Evolutionary conservation across 805 yeast genomes (phyloP), one percentile per base, ranked within the genome.

Genomic region (Candida odintsovae): DNA sequence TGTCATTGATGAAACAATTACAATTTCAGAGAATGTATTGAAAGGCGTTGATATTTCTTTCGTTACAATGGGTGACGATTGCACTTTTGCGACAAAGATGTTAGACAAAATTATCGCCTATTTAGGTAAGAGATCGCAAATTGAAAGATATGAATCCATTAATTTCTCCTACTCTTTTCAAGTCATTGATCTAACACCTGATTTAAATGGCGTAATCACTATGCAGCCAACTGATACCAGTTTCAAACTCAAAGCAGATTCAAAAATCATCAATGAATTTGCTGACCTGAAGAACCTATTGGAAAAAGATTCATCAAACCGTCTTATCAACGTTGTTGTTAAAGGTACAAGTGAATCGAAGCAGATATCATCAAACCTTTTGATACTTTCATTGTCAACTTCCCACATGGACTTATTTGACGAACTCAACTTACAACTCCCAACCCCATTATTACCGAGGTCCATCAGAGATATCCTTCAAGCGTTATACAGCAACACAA

Each of bases 21-120:
- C 43, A 3, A 42, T 53, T 21, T 42, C 44, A 15, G 57, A 53
- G 20, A 26, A 29, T 20, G 38, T 39, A 5, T 20, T 51, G 11
- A 50, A 51, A n/a, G 52, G 52, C 8, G 28, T 39, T 1, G 45
- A 52, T 40, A 40, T 42, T 4, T 41, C 52, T 3, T 15, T 46
- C 3, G 20, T 49, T 15, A 18, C 28, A 7, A 19, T 31, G 38
- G 45, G 46, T 1, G 33, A 26, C 28, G 45, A 38, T 22, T 41
- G 5, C 2, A 33, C 20, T 4, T 33, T 33, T 11, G 12, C 4
- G 10, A 3, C 6, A 7, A 16, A 33, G 21, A 16, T 33, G 37
- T 3, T 16, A 4, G 16, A 19, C 3, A 36, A 11, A 20, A 11
- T 19, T n/a, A 4, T 36, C 6, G 8, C 3, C 11, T 36, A 19